These are phyloP conservation scores for Termitomyces sp. DNA, from an alignment of 768 basidiomycete genomes.

Conservation along the genomic window DNA sequence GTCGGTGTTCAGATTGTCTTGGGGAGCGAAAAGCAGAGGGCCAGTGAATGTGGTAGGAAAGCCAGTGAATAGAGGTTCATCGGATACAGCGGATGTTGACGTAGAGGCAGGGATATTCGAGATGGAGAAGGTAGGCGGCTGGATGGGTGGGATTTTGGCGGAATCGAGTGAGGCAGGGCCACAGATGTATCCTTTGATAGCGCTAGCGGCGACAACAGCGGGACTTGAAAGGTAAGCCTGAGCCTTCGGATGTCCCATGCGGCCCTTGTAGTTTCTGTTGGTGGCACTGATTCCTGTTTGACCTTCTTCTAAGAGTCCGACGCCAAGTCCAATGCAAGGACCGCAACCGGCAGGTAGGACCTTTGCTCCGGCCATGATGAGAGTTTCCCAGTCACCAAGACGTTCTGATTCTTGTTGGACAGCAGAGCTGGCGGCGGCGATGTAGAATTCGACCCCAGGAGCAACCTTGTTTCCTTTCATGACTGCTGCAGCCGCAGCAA, in stretches of 20 bases:
- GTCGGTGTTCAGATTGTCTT: constrained; percentile 97
- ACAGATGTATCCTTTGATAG: constrained; percentile 86
- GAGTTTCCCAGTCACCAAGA: constrained; percentile 81
- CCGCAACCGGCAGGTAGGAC: constrained; percentile 94
- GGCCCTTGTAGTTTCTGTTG: constrained; percentile 97
- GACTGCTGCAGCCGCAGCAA: constrained; percentile 89
- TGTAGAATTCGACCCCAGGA: constrained; percentile 91
- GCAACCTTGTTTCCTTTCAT: constrained; percentile 78
- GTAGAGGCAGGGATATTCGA: constrained; percentile 24
- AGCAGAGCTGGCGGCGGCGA: constrained; percentile 88
- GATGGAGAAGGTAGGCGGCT: constrained; percentile 56
- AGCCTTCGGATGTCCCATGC: constrained; percentile 96
- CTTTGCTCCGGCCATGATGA: constrained; percentile 87
- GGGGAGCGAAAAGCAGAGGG: constrained; percentile 85
- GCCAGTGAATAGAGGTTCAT: constrained; percentile 67
- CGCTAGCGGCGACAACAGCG: constrained; percentile 95
- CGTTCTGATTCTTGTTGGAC: constrained; percentile 90
- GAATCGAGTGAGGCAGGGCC: constrained; percentile 69
- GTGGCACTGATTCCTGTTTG: constrained; percentile 96
- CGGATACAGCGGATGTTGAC: constrained; percentile 25
- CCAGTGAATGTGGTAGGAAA: constrained; percentile 86
- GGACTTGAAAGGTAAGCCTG: constrained; percentile 95
- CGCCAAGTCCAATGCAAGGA: constrained; percentile 95
- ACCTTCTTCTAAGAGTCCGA: constrained; percentile 89
- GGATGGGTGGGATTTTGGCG: constrained; percentile 39